Conservation (phyloP, 331 rosid species). For the Malus hybrid region DNA sequence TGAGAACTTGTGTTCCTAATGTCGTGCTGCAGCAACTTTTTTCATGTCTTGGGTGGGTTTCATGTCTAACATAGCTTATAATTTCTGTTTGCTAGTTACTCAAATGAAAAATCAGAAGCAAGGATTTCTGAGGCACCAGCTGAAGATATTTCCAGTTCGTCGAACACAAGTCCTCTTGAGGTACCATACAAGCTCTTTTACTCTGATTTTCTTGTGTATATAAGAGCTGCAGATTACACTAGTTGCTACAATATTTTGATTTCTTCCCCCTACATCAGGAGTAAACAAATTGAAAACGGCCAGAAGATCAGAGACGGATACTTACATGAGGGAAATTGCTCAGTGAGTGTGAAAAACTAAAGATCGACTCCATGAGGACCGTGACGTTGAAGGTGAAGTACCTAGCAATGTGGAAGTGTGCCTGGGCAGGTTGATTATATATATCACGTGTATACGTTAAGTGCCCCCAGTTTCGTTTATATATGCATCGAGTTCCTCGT, state of each 20-base stretch:
- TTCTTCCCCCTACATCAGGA: slow-evolving; percentile 12
- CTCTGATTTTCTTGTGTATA: background rate
- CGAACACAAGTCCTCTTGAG: slow-evolving; percentile 30
- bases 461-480: no score
- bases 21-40: background rate
- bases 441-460: background rate
- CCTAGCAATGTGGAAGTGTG: background rate
- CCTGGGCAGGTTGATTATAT: background rate
- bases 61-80: slow-evolving; percentile 18
- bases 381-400: background rate
- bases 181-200: slow-evolving; percentile 24
- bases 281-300: background rate
- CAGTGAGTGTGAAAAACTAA: background rate
- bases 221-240: background rate
- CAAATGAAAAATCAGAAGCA: slow-evolving; percentile 86
- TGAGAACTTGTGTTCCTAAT: background rate
- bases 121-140: slow-evolving; percentile 48
- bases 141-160: slow-evolving; percentile 37
- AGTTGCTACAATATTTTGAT: background rate
- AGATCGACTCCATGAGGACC: background rate
- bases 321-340: background rate
- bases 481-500: no score
- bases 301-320: background rate
- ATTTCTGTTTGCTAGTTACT: slow-evolving; percentile 49
- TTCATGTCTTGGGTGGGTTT: background rate